Conservation (phyloP, 345 rosid species). For the Heritiera littoralis region DNA sequence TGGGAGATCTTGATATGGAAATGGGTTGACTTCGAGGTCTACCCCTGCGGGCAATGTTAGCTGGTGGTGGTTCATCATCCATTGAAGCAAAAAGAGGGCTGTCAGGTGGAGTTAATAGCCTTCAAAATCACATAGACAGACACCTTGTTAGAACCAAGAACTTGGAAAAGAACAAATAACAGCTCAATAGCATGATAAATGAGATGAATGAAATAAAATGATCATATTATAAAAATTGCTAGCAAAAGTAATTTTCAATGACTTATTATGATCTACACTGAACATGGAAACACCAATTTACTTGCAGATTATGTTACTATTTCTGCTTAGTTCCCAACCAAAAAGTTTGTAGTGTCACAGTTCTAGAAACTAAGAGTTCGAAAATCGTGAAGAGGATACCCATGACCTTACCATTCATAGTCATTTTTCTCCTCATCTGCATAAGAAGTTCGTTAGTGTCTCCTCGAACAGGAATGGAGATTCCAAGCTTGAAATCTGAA, state of each 20-base stretch:
- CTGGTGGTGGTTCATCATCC: conserved; percentile 76
- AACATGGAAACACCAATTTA: background rate
- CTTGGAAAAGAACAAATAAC: background rate
- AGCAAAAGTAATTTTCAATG: background rate
- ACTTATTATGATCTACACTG: background rate
- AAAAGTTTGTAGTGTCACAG: background rate
- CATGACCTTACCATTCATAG: conserved; percentile 77
- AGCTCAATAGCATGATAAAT: background rate
- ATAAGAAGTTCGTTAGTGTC: conserved; percentile 80
- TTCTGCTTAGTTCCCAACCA: conserved; percentile 13
- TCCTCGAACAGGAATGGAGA: conserved; percentile 38
- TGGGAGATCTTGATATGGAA: conserved; percentile 89
- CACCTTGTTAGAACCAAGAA: conserved; percentile 35
- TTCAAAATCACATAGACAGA: conserved; percentile 41
- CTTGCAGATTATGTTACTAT: background rate
- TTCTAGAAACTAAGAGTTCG: conserved; percentile 16
- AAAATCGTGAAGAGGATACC: background rate
- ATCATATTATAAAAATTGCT: background rate
- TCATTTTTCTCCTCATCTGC: conserved; percentile 91
- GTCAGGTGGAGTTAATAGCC: conserved; percentile 98
- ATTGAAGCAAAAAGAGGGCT: conserved; percentile 93
- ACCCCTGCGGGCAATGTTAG: conserved; percentile 63
- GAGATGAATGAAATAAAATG: conserved; percentile 9
- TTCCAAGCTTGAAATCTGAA: conserved; percentile 67
- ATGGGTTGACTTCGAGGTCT: conserved; percentile 87